These are phyloP conservation scores for Paulownia fortunei DNA, from an alignment of 257 asterid species.

Conservation along the genomic window DNA sequence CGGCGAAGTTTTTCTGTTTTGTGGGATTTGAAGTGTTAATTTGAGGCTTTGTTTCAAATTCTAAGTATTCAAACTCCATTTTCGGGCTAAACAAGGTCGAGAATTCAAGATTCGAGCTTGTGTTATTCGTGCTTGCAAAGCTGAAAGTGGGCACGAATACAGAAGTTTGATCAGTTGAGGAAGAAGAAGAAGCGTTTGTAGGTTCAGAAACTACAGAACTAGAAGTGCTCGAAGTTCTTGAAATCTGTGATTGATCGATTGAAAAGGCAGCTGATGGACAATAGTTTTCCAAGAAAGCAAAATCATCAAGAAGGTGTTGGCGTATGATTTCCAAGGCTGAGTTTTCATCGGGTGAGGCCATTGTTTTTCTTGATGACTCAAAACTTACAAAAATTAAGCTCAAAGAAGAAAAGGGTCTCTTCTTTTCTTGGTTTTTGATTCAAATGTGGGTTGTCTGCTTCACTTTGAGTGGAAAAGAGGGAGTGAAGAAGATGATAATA, in stretches of 20 bases:
- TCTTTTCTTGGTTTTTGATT: background rate
- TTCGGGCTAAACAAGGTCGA: background rate
- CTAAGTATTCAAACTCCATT: conserved; percentile 18
- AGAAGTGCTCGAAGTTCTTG: conserved; percentile 28
- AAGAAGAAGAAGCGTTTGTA: conserved; percentile 10
- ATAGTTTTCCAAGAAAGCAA: conserved; percentile 44
- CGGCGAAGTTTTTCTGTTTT: conserved; percentile 16
- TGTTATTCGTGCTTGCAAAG: conserved; percentile 19
- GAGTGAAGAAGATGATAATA: conserved; percentile 36
- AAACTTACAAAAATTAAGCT: background rate
- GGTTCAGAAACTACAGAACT: background rate
- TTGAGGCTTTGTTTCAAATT: conserved; percentile 38
- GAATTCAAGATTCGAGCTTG: background rate
- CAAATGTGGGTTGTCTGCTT: background rate
- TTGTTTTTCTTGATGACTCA: background rate
- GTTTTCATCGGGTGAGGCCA: conserved; percentile 45
- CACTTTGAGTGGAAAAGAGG: conserved; percentile 1
- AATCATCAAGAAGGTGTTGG: conserved; percentile 62
- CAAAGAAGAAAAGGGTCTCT: background rate
- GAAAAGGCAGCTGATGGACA: background rate
- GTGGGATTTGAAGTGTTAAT: background rate
- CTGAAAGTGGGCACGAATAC: conserved; percentile 37
- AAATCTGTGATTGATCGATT: conserved; percentile 32
- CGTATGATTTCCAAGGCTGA: conserved; percentile 62
- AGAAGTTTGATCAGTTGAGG: too few species aligned